A percentile compares a stretch with the other conserved stretches of the same genome.
phyloP scores from a whole-genome alignment of 2,329 filamentous ascomycete genomes.

The Sclerotiophoma versabilis region DNA sequence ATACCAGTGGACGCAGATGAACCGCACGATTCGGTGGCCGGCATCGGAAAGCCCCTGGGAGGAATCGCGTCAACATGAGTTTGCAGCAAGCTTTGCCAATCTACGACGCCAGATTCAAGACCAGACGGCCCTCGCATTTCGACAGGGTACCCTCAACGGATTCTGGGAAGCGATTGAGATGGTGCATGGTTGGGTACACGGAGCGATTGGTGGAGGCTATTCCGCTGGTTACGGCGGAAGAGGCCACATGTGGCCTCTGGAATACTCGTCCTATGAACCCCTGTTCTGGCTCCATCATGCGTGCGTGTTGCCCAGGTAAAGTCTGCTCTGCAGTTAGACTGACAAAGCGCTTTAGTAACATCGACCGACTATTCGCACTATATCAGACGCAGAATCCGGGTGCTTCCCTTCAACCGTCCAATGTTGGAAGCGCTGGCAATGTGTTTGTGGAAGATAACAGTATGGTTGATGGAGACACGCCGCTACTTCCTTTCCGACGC shows the following conservation, averaged over 20 bases:
- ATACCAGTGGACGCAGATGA: conserved; percentile 33
- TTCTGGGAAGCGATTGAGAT: conserved; percentile 48
- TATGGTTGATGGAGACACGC: conserved; percentile 55
- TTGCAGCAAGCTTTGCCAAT: conserved; percentile 15
- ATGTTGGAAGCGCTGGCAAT: conserved; percentile 35
- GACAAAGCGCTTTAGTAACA: conserved; percentile 28
- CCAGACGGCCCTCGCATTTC: conserved; percentile 21
- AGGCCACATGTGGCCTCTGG: conserved; percentile 75
- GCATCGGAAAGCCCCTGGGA: conserved; percentile 24
- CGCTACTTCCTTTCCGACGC: conserved; percentile 51
- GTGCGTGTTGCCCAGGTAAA: conserved; percentile 34
- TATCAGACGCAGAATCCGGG: conserved; percentile 77
- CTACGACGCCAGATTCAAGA: conserved; percentile 20
- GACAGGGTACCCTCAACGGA: conserved; percentile 18
- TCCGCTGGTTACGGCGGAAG: conserved; percentile 25
- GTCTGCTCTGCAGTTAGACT: background rate
- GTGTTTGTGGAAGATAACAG: conserved; percentile 49
- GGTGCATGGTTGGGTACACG: conserved; percentile 41
- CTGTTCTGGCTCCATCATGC: conserved; percentile 55
- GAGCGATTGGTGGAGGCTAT: conserved; percentile 55
- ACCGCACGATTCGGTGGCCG: conserved; percentile 44
- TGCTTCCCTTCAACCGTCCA: conserved; percentile 65
- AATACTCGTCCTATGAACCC: conserved; percentile 79
- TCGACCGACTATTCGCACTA: conserved; percentile 66
- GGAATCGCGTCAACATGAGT: conserved; percentile 25